These are phyloP conservation scores for Rhynchosporium secalis DNA, from an alignment of 2,329 filamentous ascomycete species.

Conservation along the genomic window DNA sequence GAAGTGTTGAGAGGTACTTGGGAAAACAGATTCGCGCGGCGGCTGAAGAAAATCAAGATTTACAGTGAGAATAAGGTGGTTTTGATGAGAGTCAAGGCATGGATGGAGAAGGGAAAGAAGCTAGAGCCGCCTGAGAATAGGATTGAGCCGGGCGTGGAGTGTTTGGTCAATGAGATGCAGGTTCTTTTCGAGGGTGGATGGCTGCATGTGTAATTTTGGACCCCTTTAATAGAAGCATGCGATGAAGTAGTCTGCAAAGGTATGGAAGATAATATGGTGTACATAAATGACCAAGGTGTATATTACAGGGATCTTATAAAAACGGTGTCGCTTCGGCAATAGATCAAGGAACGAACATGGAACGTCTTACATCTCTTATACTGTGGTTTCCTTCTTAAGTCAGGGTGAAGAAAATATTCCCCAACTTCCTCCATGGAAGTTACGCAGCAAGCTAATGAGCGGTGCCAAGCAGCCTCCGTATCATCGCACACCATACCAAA, in stretches of 20 bases:
- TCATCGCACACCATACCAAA: too few relatives aligned
- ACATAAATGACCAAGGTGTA: background rate
- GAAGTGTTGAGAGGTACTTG: conserved; percentile 43
- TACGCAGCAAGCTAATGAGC: too few relatives aligned
- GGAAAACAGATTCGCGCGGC: conserved; percentile 55
- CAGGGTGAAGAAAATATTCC: too few relatives aligned
- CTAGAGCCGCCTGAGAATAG: conserved; percentile 28
- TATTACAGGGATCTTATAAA: background rate
- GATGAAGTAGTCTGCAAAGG: background rate
- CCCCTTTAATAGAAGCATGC: background rate
- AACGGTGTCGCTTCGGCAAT: background rate
- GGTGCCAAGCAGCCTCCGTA: too few relatives aligned
- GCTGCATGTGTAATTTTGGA: conserved; percentile 47
- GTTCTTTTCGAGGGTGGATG: conserved; percentile 58
- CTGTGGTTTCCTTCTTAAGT: too few relatives aligned
- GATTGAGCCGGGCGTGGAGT: conserved; percentile 50
- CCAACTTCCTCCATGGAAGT: too few relatives aligned
- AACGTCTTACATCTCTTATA: too few relatives aligned
- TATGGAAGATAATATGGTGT: background rate
- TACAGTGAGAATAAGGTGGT: conserved; percentile 32
- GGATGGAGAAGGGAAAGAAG: conserved; percentile 39
- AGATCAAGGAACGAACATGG: background rate
- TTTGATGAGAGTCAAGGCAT: conserved; percentile 27
- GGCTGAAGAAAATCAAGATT: conserved; percentile 42
- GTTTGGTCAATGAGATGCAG: conserved; percentile 63